Evolutionary conservation across 345 rosid species (phyloP), one percentile per base, ranked within the genome.

Genomic region (Clarkia xantiana): DNA sequence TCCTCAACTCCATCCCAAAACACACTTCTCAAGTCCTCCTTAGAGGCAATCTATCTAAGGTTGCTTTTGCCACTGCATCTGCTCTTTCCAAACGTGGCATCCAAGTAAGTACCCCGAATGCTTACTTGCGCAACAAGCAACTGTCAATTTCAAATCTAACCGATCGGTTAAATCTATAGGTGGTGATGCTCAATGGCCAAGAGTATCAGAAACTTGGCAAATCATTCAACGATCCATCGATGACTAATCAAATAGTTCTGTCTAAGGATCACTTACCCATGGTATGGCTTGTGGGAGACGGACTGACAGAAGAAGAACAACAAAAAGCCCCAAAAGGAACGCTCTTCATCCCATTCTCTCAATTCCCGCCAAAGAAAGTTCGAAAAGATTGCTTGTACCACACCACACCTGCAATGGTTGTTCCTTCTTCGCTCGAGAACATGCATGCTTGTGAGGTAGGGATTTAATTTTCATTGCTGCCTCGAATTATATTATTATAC

Each of bases 241-340:
- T 39, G 40, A 53, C 47, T n/a, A 73, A 75, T 65, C 44, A 76
- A 47, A 18, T 70, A 18, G 1, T 29, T 7, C 62, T 77, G 51
- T 59, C 71, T 19, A 60, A 41, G 18, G 63, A 48, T 54, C 60
- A 52, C 52, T 23, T 57, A 47, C 55, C 61, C 17, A 56, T 75
- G 87, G 54, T 78, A 56, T 80, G 88, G 94, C 18, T 84, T 45
- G 73, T 78, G 36, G 88, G 85, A 62, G 88, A 76, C 63, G 81
- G 59, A 45, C 40, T 76, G 42, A 67, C 52, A 0, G 71, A 60
- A 18, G 65, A 66, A 47, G 85, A 76, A 45, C 88, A 76, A 40
- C 56, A 23, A 3, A 68, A 56, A 59, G 88, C 85, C 38, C 18
- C 64, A 15, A 56, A 67, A 51, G 80, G 80, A 53, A 66, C 88